Evolutionary conservation across 2,329 filamentous ascomycete species (phyloP).

Genomic region (Hypoxylon sp.): DNA sequence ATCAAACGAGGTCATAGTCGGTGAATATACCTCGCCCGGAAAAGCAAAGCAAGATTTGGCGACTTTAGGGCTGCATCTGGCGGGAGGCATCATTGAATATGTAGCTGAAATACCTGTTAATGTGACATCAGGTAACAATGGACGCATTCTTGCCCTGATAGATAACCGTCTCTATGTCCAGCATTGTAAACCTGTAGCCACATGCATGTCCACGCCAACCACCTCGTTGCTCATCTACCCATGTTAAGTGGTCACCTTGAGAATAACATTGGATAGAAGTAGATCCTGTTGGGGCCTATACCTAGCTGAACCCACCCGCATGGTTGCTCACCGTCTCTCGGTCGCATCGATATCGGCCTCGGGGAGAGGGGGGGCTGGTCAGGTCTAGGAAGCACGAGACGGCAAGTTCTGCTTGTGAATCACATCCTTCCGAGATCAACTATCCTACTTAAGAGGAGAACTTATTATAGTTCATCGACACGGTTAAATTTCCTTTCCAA

Average conservation of each 20-base stretch:
- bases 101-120: constrained; percentile 2
- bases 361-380: constrained; percentile 11
- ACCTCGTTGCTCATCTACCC: constrained; percentile 6
- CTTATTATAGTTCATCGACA: background rate
- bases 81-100: background rate
- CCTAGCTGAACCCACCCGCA: constrained; percentile 15
- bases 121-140: constrained; percentile 27
- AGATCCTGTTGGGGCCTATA: constrained; percentile 16
- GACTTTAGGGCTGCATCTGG: background rate
- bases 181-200: constrained; percentile 18
- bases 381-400: constrained; percentile 19
- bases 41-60: constrained; percentile 7
- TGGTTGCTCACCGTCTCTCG: constrained; percentile 34
- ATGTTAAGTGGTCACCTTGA: constrained; percentile 3
- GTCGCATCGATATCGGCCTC: constrained; percentile 17
- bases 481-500: constrained; percentile 15
- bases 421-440: background rate
- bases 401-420: constrained; percentile 3
- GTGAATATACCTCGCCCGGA: background rate
- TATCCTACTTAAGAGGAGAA: background rate
- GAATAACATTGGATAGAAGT: background rate
- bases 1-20: background rate
- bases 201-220: constrained; percentile 18
- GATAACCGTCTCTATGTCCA: constrained; percentile 24
- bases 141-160: constrained; percentile 10